Evolutionary conservation across 2,329 filamentous ascomycete species (phyloP), one percentile per base, ranked within the genome.

Genomic region (Xylariaceae sp.): DNA sequence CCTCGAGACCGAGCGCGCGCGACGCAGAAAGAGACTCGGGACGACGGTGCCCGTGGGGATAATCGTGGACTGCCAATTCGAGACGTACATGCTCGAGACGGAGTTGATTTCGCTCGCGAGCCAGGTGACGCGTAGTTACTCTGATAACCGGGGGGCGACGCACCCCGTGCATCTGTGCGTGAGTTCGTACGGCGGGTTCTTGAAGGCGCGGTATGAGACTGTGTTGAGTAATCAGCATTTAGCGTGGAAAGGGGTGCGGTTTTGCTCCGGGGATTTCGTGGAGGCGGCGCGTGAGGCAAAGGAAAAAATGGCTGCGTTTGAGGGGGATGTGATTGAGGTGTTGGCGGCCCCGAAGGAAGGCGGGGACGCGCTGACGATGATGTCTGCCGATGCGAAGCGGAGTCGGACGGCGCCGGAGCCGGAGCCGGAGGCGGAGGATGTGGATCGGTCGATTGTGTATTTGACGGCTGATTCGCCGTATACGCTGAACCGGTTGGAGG

Each of bases 51-150:
- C 92, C 1, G 77, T 97, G 18, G 84, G 90, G 0, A 78, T 99
- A 65, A 80, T 99, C 60, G 78, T 99, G 63, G 94, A 99, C 76
- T 97, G 93, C 75, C 86, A 89, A 65, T 99, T 95, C 72, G 92
- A 99, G 73, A 80, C 89, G 48, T 83, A 92, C 70, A 99, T 99
- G 94, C 81, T 81, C 54, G 89, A 93, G 44, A 88, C 89, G 66
- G 94, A 99, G 75, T 79, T 89, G 35, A 86, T 92, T 57, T 96
- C 91, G 3, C 81, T 99, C 10, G 84, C 85, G 1, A 84, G 86
- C 59, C 94, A 99, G 74, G 80, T 99, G 62, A 96, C 91, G 7
- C 81, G 94, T 58, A 88, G 84, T 59, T 99, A 99, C 75, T 91
- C 92, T 17, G 91, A 96, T 69, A 97, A 97, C 74, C 84, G 83